These are phyloP conservation scores for Tylopilus plumbeoviolaceoides DNA, from an alignment of 768 basidiomycete genomes.

Conservation along the genomic window DNA sequence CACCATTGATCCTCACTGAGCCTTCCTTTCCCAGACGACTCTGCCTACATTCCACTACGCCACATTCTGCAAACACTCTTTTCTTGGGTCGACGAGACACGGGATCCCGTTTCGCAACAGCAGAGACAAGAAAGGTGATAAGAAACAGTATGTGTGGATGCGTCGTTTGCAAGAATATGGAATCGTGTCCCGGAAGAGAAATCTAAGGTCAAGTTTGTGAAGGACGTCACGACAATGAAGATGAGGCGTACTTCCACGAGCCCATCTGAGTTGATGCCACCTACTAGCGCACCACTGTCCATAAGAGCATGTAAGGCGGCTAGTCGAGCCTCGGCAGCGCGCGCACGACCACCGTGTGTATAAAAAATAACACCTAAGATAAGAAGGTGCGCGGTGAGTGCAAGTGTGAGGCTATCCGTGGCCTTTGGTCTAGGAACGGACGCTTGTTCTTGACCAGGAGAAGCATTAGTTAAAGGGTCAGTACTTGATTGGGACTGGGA, in stretches of 20 bases:
- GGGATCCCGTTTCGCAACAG: constrained; percentile 64
- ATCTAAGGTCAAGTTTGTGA: constrained; percentile 19
- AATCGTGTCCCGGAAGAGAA: constrained; percentile 32
- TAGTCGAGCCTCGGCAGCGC: constrained; percentile 47
- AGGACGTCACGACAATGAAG: constrained; percentile 17
- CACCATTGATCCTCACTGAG: constrained; percentile 14
- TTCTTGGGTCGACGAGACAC: constrained; percentile 72
- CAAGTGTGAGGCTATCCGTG: constrained; percentile 31
- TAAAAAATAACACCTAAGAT: constrained; percentile 58
- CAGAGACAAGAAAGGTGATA: constrained; percentile 64
- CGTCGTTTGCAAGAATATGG: constrained; percentile 55
- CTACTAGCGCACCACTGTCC: constrained; percentile 50
- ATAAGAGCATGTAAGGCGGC: constrained; percentile 61
- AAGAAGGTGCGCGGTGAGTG: constrained; percentile 55
- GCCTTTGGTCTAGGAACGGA: constrained; percentile 17
- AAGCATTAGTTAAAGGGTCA: not conserved
- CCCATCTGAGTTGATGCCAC: constrained; percentile 34
- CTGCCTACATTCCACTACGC: constrained; percentile 43
- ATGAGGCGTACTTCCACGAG: constrained; percentile 32
- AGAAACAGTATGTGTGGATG: constrained; percentile 64
- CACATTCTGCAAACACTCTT: constrained; percentile 65
- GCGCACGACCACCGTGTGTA: constrained; percentile 53
- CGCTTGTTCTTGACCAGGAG: constrained; percentile 1
- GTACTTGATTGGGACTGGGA: constrained; percentile 18
- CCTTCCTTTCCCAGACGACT: constrained; percentile 35